Evolutionary conservation across 2,329 filamentous ascomycete species (phyloP).

Genomic region (Aureobasidium namibiae): DNA sequence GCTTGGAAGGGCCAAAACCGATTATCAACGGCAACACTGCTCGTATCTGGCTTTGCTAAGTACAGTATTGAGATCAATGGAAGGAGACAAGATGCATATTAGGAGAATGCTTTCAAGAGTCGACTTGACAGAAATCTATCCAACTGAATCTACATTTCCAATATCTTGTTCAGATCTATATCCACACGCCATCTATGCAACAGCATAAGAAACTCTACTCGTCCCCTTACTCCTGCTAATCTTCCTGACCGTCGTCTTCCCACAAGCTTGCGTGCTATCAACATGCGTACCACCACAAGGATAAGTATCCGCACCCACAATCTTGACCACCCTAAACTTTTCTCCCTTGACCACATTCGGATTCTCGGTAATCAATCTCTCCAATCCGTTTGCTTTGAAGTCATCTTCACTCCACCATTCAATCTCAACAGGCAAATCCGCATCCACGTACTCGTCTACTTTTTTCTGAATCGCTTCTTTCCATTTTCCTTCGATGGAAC

Average conservation of each 20-base stretch:
- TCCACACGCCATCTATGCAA: not conserved
- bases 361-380: conserved; percentile 40
- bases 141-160: not conserved
- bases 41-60: not conserved
- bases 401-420: conserved; percentile 61
- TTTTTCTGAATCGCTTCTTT: conserved; percentile 55
- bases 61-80: not conserved
- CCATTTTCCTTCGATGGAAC: conserved; percentile 55
- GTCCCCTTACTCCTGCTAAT: conserved; percentile 57
- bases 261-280: conserved; percentile 48
- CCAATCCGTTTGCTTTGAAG: conserved; percentile 46
- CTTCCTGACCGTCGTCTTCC: conserved; percentile 57
- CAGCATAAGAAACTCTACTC: conserved; percentile 42
- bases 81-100: not conserved
- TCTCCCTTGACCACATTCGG: conserved; percentile 31
- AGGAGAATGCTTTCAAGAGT: not conserved
- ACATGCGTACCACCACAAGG: conserved; percentile 72
- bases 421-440: conserved; percentile 52
- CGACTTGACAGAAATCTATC: not conserved
- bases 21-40: not conserved
- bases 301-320: conserved; percentile 61
- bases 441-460: conserved; percentile 50
- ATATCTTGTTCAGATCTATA: not conserved
- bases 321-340: conserved; percentile 59
- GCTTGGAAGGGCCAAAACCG: not conserved